These are phyloP conservation scores for Russula olivacea DNA, from an alignment of 768 basidiomycete genomes.

Conservation along the genomic window DNA sequence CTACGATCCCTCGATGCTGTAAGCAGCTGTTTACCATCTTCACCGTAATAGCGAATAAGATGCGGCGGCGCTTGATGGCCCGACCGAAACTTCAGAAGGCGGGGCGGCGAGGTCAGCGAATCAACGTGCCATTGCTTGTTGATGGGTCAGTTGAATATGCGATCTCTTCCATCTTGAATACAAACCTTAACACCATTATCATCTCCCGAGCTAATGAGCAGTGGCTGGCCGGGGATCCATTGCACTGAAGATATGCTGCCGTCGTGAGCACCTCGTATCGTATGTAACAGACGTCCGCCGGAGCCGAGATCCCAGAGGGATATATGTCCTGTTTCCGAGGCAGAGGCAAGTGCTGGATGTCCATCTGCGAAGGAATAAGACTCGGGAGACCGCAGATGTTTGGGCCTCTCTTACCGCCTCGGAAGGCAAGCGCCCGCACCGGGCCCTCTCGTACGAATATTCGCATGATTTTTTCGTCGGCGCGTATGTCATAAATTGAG, in stretches of 20 bases:
- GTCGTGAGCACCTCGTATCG: conserved; percentile 86
- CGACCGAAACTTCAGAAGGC: conserved; percentile 84
- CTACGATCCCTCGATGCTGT: conserved; percentile 87
- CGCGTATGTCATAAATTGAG: conserved; percentile 82
- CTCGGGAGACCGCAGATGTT: background rate
- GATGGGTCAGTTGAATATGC: background rate
- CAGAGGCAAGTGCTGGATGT: conserved; percentile 81
- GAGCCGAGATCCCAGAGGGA: conserved; percentile 90
- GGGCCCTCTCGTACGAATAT: conserved; percentile 89
- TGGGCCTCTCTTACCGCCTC: conserved; percentile 54
- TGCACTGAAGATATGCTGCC: conserved; percentile 74
- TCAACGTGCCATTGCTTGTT: conserved; percentile 96
- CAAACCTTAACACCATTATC: conserved; percentile 93
- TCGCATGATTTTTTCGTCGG: conserved; percentile 82
- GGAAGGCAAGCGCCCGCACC: conserved; percentile 71
- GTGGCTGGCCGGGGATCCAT: conserved; percentile 90
- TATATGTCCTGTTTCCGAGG: conserved; percentile 80
- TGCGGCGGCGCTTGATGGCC: conserved; percentile 91
- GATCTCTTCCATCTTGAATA: conserved; percentile 10
- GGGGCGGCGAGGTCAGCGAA: conserved; percentile 77
- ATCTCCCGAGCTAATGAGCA: conserved; percentile 83
- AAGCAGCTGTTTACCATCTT: conserved; percentile 92
- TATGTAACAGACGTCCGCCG: conserved; percentile 75
- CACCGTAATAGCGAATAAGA: conserved; percentile 89
- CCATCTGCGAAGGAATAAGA: conserved; percentile 50